Evolutionary conservation across 176 grass and related monocot genomes (phyloP).

Genomic region (Bolboschoenus planiculmis): DNA sequence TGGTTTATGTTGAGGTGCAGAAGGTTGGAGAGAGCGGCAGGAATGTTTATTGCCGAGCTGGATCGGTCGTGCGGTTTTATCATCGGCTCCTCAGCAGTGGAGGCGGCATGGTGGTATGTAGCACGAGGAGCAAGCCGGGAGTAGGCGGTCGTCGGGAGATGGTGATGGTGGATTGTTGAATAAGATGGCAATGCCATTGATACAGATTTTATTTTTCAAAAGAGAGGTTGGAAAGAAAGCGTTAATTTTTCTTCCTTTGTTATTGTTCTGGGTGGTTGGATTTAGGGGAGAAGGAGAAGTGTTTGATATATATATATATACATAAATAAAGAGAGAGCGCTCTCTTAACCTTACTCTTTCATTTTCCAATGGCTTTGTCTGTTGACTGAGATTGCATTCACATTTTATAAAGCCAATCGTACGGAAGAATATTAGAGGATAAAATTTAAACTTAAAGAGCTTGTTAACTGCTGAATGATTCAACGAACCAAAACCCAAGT

Average conservation of each 20-base stretch:
- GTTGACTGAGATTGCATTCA: not conserved
- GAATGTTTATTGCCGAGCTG: slow-evolving; percentile 21
- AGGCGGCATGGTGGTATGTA: not conserved
- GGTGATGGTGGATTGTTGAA: slow-evolving; percentile 10
- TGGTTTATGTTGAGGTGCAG: slow-evolving; percentile 23
- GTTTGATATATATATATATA: not conserved
- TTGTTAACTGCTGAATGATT: not conserved
- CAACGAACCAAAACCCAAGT: not conserved
- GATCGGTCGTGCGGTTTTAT: not conserved
- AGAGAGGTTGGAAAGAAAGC: not conserved
- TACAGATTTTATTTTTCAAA: not conserved
- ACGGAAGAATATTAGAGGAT: not conserved
- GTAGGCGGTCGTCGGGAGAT: not conserved
- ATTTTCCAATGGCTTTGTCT: not conserved
- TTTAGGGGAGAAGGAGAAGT: not conserved
- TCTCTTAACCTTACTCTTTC: not conserved
- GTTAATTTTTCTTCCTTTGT: not conserved
- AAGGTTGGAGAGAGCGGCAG: slow-evolving; percentile 28
- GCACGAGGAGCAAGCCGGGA: slow-evolving; percentile 15
- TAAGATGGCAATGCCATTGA: slow-evolving; percentile 23
- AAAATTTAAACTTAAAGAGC: not conserved
- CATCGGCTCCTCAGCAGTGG: not conserved
- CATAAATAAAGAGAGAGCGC: not conserved
- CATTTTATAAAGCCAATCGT: not conserved
- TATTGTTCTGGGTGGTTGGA: not conserved